Percentiles rank a stretch among this genome's conserved stretches.
phyloP scores from a whole-genome alignment of 305 asterid species.

The Solanum hybrid region DNA sequence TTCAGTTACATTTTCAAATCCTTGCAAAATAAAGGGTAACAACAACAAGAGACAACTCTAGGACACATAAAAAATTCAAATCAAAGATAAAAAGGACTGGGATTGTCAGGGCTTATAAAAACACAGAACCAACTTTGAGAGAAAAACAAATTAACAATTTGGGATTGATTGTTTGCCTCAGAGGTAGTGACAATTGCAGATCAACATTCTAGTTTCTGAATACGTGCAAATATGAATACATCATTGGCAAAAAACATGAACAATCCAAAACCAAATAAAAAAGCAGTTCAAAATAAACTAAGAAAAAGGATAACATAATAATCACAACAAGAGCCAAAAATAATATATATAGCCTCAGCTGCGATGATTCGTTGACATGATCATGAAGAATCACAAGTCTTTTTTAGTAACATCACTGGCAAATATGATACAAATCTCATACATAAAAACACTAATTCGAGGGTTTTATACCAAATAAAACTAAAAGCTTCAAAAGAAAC shows the following conservation, averaged over 20 bases:
- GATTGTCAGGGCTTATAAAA: too few relatives aligned
- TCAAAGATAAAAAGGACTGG: too few relatives aligned
- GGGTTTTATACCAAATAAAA: not conserved
- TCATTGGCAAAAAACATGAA: not conserved
- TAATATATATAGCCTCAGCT: not conserved
- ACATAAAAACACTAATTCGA: not conserved
- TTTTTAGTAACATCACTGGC: not conserved
- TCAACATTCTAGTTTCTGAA: not conserved
- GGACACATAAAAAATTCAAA: too few relatives aligned
- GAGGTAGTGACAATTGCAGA: conserved; percentile 7
- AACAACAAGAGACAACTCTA: too few relatives aligned
- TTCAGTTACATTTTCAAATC: too few relatives aligned
- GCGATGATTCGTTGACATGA: conserved; percentile 6
- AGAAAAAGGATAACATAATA: too few relatives aligned
- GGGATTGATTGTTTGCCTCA: not conserved
- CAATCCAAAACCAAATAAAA: not conserved
- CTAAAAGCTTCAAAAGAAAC: not conserved
- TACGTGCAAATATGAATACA: not conserved
- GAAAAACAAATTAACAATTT: not conserved
- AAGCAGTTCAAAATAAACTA: not conserved
- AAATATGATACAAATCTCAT: not conserved
- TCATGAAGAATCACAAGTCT: not conserved
- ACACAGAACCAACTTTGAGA: too few relatives aligned
- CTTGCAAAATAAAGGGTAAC: too few relatives aligned
- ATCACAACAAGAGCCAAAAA: not conserved